phyloP scores from a whole-genome alignment of 495 filamentous ascomycete species.

The Penicillium psychrofluorescens region DNA sequence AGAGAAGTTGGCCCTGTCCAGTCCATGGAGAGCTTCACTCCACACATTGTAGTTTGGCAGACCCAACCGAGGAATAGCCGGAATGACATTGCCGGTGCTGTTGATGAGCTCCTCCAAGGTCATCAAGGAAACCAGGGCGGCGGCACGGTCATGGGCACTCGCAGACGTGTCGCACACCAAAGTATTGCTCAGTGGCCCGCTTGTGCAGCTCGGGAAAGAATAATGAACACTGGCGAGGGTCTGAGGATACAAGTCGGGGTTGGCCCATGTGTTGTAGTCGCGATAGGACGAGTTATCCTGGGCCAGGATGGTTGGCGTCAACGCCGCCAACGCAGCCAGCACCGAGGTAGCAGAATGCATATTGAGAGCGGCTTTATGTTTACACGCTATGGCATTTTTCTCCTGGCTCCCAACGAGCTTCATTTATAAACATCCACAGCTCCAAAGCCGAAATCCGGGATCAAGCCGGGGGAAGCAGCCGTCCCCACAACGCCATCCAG shows the following conservation, averaged over 20 bases:
- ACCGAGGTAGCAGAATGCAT: slow-evolving; percentile 1
- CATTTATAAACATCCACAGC: slow-evolving; percentile 4
- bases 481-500: slow-evolving; percentile 7
- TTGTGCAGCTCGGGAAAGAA: slow-evolving; percentile 27
- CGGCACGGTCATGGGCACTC: slow-evolving; percentile 38
- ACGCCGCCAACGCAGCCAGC: slow-evolving; percentile 18
- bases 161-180: slow-evolving; percentile 43
- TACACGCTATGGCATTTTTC: not conserved
- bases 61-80: slow-evolving; percentile 50
- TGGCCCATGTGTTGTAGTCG: slow-evolving; percentile 16
- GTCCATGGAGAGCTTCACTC: slow-evolving; percentile 50
- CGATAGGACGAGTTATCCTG: slow-evolving; percentile 24
- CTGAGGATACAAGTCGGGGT: slow-evolving; percentile 19
- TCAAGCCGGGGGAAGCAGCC: slow-evolving; percentile 1
- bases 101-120: slow-evolving; percentile 51
- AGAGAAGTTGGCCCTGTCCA: slow-evolving; percentile 47
- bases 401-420: not conserved
- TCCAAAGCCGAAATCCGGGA: not conserved
- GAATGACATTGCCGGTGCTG: slow-evolving; percentile 46
- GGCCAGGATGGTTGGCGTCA: slow-evolving; percentile 17
- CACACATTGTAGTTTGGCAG: slow-evolving; percentile 46
- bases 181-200: slow-evolving; percentile 23
- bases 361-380: slow-evolving; percentile 4
- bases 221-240: slow-evolving; percentile 15
- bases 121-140: slow-evolving; percentile 32